phyloP scores from a whole-genome alignment of 2,329 filamentous ascomycete species.

The Fusarium tupiense region DNA sequence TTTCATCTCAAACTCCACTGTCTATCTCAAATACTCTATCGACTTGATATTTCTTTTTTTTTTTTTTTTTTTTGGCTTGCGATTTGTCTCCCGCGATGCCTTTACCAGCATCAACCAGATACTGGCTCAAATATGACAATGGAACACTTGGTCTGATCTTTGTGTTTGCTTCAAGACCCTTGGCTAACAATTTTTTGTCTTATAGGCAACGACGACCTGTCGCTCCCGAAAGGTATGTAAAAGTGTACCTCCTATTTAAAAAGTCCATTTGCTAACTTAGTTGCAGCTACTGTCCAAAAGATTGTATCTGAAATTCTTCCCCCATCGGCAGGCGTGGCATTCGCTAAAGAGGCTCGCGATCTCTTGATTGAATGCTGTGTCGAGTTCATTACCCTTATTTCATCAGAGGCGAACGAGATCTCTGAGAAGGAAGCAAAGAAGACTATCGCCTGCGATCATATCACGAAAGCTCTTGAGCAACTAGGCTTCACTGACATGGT shows the following conservation, averaged over 20 bases:
- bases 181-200: constrained; percentile 47
- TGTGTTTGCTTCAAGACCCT: not conserved
- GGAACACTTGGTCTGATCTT: constrained; percentile 31
- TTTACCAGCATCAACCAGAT: constrained; percentile 39
- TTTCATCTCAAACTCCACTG: constrained; percentile 17
- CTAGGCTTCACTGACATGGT: constrained; percentile 95
- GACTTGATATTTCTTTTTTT: not conserved
- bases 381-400: constrained; percentile 98
- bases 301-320: constrained; percentile 96
- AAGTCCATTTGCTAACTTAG: constrained; percentile 40
- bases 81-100: constrained; percentile 22
- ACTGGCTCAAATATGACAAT: constrained; percentile 42
- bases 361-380: constrained; percentile 98
- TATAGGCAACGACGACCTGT: constrained; percentile 71
- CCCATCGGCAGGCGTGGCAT: constrained; percentile 77
- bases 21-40: not conserved
- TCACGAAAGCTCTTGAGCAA: constrained; percentile 92
- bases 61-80: not conserved
- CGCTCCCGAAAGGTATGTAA: constrained; percentile 69
- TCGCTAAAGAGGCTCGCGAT: constrained; percentile 95
- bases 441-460: constrained; percentile 98
- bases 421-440: constrained; percentile 99
- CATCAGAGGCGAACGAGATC: constrained; percentile 98
- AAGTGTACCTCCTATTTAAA: not conserved
- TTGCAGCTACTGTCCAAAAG: constrained; percentile 73